These are phyloP conservation scores for Plasmodium relictum DNA, from an alignment of 169 alveolate species.

Conservation along the genomic window DNA sequence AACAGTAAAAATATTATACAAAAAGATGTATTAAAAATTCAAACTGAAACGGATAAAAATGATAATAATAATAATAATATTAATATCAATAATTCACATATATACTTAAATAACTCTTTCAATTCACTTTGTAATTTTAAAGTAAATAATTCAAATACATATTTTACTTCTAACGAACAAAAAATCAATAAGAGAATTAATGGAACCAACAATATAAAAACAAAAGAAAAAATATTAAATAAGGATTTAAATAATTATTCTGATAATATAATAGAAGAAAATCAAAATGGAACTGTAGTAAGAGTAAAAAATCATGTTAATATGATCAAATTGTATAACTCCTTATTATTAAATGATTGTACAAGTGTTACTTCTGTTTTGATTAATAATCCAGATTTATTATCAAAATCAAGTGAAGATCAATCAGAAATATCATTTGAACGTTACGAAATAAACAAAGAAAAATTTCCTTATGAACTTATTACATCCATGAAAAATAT, in stretches of 20 bases:
- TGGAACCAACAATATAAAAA: slow-evolving; percentile 23
- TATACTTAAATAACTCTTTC: neutral
- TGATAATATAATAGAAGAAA: slow-evolving; percentile 21
- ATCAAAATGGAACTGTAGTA: slow-evolving; percentile 22
- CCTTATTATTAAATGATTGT: slow-evolving; percentile 55
- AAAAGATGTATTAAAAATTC: slow-evolving; percentile 21
- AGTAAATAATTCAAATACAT: slow-evolving; percentile 6
- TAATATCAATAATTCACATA: neutral
- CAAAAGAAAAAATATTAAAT: slow-evolving; percentile 11
- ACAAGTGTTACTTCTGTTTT: slow-evolving; percentile 44
- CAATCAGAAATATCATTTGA: slow-evolving; percentile 61
- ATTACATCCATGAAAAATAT: slow-evolving; percentile 67
- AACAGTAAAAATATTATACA: slow-evolving; percentile 11
- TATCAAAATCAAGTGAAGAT: slow-evolving; percentile 48
- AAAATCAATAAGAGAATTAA: slow-evolving; percentile 6
- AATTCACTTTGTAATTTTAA: neutral
- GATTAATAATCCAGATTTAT: slow-evolving; percentile 33
- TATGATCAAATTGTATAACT: slow-evolving; percentile 66
- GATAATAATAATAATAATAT: slow-evolving; percentile 9
- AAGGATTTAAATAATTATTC: neutral
- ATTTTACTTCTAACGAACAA: slow-evolving; percentile 26
- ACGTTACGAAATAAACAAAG: slow-evolving; percentile 57
- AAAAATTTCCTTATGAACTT: slow-evolving; percentile 51
- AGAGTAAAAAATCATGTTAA: slow-evolving; percentile 45
- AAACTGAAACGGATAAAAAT: slow-evolving; percentile 4